Base-by-base conservation (phyloP, 768 basidiomycete genomes). In the Tylopilus intermedius region DNA sequence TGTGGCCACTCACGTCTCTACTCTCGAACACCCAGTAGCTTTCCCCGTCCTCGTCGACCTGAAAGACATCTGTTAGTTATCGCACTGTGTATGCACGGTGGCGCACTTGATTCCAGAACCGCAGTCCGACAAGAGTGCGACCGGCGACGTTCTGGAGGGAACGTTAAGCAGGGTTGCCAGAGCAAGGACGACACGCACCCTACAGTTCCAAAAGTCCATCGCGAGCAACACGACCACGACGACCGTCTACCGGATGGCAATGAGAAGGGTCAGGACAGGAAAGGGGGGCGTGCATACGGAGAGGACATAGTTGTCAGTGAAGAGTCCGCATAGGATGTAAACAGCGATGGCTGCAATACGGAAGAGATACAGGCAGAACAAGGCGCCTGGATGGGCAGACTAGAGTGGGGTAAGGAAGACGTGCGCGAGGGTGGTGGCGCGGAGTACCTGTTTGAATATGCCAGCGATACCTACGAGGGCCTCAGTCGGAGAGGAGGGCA, bases 121-220 rank as follows among this genome's bases (percentile, higher is more conserved):
- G 78, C 55, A 99, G 74, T 21, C 96, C 96, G 10, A 98, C 96
- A 14, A 99, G 76, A 22, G 88, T 93, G 58, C 96, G 76, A 2
- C 96, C 96, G 0, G 94, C 82, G 13, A 99, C 93, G 63, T 99
- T 99, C 88, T 94, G 61, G 45, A 24, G 46, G 51, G 33, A 39
- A 53, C 24, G 41, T 26, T 45, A 52, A 21, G 50, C n/a, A 46
- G 49, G 35, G 10, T 26, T n/a, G 33, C 24, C 2, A 5, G 7
- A 46, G 13, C 9, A 11, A 45, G 45, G 21, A 50, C 8, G 35
- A 44, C 27, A 54, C 81, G 55, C 63, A 93, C 91, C 67, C 94
- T 76, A 59, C 91, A 93, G 62, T 95, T 97, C 96, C 95, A 99
- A 69, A 99, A 99, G 72, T 99, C 96, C 82, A 95, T 88, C 0